Conservation (phyloP, 116 monocot species). For the Trichopus zeylanicus region DNA sequence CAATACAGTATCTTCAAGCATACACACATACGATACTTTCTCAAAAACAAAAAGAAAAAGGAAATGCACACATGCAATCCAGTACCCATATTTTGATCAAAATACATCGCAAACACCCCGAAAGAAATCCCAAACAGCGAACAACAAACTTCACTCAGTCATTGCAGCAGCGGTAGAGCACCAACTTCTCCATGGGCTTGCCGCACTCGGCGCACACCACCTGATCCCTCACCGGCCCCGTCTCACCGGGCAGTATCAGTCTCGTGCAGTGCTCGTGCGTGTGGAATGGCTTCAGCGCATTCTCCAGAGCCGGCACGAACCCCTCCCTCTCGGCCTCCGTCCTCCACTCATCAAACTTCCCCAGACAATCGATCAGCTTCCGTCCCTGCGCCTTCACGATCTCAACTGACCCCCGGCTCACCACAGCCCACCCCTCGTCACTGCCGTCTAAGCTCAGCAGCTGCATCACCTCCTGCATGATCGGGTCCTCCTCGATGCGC, state of each 20-base stretch:
- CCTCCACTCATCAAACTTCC: constrained; percentile 54
- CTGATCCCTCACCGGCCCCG: constrained; percentile 20
- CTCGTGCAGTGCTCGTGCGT: too few relatives aligned
- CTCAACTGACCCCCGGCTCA: constrained; percentile 38
- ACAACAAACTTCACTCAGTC: constrained; percentile 30
- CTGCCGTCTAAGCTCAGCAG: constrained; percentile 73
- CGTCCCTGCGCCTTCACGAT: constrained; percentile 42
- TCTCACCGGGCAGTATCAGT: constrained; percentile 64
- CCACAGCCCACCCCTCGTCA: too few relatives aligned
- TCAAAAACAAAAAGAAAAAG: too few relatives aligned
- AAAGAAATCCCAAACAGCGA: too few relatives aligned
- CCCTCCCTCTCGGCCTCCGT: constrained; percentile 27
- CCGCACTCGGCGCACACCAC: too few relatives aligned
- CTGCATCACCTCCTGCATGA: too few relatives aligned
- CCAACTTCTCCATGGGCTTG: constrained; percentile 84
- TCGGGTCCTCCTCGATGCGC: constrained; percentile 51
- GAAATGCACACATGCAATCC: too few relatives aligned
- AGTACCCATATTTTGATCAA: too few relatives aligned
- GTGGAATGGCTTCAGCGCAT: constrained; percentile 53
- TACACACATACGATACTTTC: too few relatives aligned
- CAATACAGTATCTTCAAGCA: too few relatives aligned
- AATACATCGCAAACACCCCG: too few relatives aligned
- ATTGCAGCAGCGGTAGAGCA: constrained; percentile 78
- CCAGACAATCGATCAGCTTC: constrained; percentile 45
- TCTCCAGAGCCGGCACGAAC: constrained; percentile 50